A percentile compares a stretch with the other conserved stretches of the same genome.
Conservation (phyloP, 1,139 yeast genomes). For the Geotrichum siamense region DNA sequence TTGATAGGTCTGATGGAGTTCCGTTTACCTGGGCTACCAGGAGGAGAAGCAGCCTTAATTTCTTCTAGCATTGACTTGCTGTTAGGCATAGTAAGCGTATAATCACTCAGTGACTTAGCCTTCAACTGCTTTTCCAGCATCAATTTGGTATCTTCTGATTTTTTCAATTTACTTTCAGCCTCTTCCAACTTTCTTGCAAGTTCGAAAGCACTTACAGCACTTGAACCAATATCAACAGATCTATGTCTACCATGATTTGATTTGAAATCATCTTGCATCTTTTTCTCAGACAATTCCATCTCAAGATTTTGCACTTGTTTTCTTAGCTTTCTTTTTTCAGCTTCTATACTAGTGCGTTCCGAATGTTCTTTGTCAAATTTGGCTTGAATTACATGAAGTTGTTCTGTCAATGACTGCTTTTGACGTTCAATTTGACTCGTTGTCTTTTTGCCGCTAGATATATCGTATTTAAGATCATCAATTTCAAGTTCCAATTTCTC, state of each 20-base stretch:
- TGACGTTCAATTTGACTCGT: constrained; percentile 21
- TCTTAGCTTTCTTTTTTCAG: constrained; percentile 27
- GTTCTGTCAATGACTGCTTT: constrained; percentile 23
- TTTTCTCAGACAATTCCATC: constrained; percentile 26
- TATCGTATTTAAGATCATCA: constrained; percentile 47
- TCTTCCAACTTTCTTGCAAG: constrained; percentile 28
- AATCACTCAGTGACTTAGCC: constrained; percentile 26
- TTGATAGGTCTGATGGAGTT: constrained; percentile 14
- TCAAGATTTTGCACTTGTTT: constrained; percentile 25
- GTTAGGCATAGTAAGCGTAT: constrained; percentile 3
- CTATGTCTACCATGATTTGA: constrained; percentile 19
- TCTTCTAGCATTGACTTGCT: constrained; percentile 28
- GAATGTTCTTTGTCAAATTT: constrained; percentile 26
- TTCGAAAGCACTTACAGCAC: constrained; percentile 25
- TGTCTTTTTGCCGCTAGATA: constrained; percentile 28
- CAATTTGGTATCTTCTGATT: constrained; percentile 27
- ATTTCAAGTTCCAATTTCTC: constrained; percentile 77
- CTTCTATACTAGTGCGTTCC: constrained; percentile 29
- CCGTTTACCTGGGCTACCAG: constrained; percentile 12
- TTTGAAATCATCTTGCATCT: constrained; percentile 27
- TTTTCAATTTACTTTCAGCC: constrained; percentile 27
- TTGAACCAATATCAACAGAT: constrained; percentile 19
- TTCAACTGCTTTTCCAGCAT: constrained; percentile 30
- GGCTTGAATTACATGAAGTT: constrained; percentile 24
- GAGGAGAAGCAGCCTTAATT: constrained; percentile 18